Evolutionary conservation across 2,329 filamentous ascomycete species (phyloP).

Genomic region (Aspergillus alliaceus): DNA sequence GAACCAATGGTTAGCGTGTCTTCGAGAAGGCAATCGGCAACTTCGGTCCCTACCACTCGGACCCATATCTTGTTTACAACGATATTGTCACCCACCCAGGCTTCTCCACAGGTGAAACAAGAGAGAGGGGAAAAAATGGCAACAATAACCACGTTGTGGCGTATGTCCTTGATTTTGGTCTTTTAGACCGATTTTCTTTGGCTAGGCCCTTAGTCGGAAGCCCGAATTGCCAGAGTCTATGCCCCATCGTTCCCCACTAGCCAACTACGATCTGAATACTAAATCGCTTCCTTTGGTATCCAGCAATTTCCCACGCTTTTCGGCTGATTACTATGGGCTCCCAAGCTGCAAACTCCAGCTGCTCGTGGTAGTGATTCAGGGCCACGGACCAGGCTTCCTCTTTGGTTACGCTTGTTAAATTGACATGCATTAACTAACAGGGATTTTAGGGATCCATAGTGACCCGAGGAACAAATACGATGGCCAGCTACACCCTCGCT

Average conservation of each 20-base stretch:
- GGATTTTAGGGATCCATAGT: conserved; percentile 5
- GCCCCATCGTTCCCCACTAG: conserved; percentile 13
- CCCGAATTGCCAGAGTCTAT: conserved; percentile 4
- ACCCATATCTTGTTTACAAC: background rate
- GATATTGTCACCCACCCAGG: background rate
- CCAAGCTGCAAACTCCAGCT: too few species aligned
- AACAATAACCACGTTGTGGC: background rate
- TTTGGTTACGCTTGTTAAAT: background rate
- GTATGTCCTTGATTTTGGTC: background rate
- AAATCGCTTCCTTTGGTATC: background rate
- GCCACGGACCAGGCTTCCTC: background rate
- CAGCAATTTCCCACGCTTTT: conserved; percentile 1
- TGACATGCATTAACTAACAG: background rate
- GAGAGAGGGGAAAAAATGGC: background rate
- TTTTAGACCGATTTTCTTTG: background rate
- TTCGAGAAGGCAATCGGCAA: background rate
- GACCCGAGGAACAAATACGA: conserved; percentile 1
- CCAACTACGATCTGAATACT: conserved; percentile 12
- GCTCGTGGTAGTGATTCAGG: background rate
- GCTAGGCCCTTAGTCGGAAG: background rate
- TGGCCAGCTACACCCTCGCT: conserved; percentile 1
- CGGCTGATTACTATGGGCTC: background rate
- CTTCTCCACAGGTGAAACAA: background rate
- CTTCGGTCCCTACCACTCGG: background rate
- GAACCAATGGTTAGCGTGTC: background rate